These are phyloP conservation scores for Solanum raphanifolium DNA, from an alignment of 257 asterid species.

Conservation along the genomic window DNA sequence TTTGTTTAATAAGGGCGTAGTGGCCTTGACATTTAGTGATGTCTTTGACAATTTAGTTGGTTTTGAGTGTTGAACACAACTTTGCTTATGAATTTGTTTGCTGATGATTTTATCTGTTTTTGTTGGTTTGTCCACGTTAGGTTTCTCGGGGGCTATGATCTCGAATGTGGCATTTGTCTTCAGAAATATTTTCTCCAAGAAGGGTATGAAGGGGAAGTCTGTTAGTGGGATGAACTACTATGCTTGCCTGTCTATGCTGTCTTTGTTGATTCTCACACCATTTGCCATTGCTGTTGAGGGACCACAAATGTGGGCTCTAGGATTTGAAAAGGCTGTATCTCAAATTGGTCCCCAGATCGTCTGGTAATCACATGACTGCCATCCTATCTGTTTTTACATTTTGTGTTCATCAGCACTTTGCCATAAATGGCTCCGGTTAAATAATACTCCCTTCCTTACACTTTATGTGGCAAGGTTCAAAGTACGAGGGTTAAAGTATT, in stretches of 20 bases:
- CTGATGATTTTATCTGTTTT: conserved; percentile 16
- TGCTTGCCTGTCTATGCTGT: conserved; percentile 80
- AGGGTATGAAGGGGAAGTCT: conserved; percentile 95
- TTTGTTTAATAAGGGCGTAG: conserved; percentile 9
- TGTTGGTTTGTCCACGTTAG: conserved; percentile 55
- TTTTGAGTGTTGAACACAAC: neutral
- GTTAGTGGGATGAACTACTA: conserved; percentile 98
- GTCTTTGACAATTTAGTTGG: neutral
- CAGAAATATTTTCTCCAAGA: conserved; percentile 93
- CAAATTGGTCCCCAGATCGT: conserved; percentile 82
- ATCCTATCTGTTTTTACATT: conserved; percentile 1
- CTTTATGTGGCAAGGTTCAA: neutral
- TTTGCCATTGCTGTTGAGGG: conserved; percentile 99
- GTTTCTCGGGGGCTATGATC: conserved; percentile 98
- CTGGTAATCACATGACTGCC: conserved; percentile 50
- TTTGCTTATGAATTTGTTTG: conserved; percentile 5
- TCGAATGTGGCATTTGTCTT: conserved; percentile 95
- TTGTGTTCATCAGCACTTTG: neutral
- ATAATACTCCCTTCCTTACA: neutral
- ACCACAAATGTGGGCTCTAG: conserved; percentile 82
- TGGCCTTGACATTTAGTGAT: neutral
- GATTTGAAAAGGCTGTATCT: conserved; percentile 49
- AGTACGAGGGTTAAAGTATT: neutral
- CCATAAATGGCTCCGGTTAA: neutral
- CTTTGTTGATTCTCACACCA: conserved; percentile 79